Evolutionary conservation across 306 rosid species (phyloP).

Genomic region (Lotus japonicus): DNA sequence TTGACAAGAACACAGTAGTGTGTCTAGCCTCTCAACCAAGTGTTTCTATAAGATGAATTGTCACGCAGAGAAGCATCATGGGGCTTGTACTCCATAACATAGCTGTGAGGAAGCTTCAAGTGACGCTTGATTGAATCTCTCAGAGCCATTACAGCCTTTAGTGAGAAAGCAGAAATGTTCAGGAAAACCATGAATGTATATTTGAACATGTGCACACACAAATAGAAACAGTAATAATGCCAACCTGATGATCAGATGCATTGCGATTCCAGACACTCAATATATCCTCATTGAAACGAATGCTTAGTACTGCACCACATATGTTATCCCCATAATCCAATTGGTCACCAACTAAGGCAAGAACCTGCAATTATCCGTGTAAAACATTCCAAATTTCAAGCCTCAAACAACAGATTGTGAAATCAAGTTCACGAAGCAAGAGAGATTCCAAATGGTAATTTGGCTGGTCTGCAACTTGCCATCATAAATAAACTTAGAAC

Average conservation of each 20-base stretch:
- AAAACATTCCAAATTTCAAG: background rate
- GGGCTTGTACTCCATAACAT: slow-evolving; percentile 92
- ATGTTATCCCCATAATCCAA: slow-evolving; percentile 83
- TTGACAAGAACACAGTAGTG: background rate
- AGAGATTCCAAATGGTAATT: slow-evolving; percentile 4
- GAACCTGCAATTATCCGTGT: slow-evolving; percentile 49
- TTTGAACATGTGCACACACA: background rate
- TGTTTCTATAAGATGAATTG: slow-evolving; percentile 89
- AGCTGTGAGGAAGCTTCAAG: slow-evolving; percentile 86
- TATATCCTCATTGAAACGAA: slow-evolving; percentile 91
- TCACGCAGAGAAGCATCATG: slow-evolving; percentile 89
- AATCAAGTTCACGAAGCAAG: background rate
- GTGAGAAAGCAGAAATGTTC: slow-evolving; percentile 11
- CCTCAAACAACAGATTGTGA: background rate
- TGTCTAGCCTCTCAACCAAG: slow-evolving; percentile 88
- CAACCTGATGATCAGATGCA: slow-evolving; percentile 89
- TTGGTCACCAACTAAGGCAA: slow-evolving; percentile 89
- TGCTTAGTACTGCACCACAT: slow-evolving; percentile 88
- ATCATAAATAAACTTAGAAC: background rate
- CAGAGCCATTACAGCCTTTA: slow-evolving; percentile 82
- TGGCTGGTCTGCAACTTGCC: background rate
- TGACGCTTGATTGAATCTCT: slow-evolving; percentile 86
- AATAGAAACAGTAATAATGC: background rate
- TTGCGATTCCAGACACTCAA: slow-evolving; percentile 87
- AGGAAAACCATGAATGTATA: background rate